These are phyloP conservation scores for Malus hybrid DNA, from an alignment of 331 rosid genomes.

Conservation along the genomic window DNA sequence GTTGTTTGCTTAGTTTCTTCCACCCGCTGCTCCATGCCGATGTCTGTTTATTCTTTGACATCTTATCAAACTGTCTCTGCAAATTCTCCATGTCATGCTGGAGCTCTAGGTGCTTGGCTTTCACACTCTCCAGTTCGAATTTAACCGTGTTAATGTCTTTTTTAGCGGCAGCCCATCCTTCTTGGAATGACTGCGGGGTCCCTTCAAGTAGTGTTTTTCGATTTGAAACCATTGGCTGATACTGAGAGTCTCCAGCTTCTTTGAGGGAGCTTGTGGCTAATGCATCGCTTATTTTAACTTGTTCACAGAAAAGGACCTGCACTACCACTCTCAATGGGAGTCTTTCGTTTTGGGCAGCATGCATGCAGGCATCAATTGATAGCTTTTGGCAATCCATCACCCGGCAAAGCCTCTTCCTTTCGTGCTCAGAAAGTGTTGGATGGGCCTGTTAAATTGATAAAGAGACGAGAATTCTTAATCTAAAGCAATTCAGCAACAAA, in stretches of 20 bases:
- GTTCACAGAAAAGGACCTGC: constrained; percentile 94
- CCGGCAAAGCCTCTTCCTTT: constrained; percentile 88
- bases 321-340: constrained; percentile 91
- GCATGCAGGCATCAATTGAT: constrained; percentile 94
- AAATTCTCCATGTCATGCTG: constrained; percentile 73
- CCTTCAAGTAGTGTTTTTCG: constrained; percentile 77
- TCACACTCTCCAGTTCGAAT: constrained; percentile 83
- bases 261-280: constrained; percentile 55
- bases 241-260: constrained; percentile 54
- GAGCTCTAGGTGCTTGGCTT: constrained; percentile 74
- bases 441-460: constrained; percentile 57
- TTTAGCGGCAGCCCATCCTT: constrained; percentile 89
- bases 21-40: constrained; percentile 95
- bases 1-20: constrained; percentile 84
- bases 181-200: constrained; percentile 95
- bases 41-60: constrained; percentile 65
- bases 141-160: constrained; percentile 88
- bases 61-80: constrained; percentile 87
- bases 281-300: constrained; percentile 82
- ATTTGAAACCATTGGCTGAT: constrained; percentile 59
- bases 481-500: background rate
- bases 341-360: constrained; percentile 95
- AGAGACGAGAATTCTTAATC: background rate
- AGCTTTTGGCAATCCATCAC: constrained; percentile 97
- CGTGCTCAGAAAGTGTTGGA: constrained; percentile 87